Base-by-base conservation (phyloP, 306 rosid genomes). In the Trifolium dubium region DNA sequence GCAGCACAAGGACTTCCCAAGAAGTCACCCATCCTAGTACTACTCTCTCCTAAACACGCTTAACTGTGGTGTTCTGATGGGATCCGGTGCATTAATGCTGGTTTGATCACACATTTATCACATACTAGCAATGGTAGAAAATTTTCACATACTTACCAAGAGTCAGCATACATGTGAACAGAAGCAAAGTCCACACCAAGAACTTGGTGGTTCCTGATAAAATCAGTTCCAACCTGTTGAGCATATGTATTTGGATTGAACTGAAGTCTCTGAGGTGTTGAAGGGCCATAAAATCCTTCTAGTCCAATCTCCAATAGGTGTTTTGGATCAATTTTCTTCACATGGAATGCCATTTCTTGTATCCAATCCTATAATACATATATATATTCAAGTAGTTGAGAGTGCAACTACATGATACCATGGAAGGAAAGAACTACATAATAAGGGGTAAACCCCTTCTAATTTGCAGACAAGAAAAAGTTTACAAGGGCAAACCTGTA, bases 211-310 rank as follows among this genome's bases (percentile, higher is more conserved):
- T 92, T 92, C 80, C 99, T 83, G 35, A 94, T 78, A 67, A 89
- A 92, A 78, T 94, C 99, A 63, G 97, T 92, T 82, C 99, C 99
- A 62, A 92, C 95, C 69, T 88, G 92, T 46, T 87, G 89, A 71
- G 97, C 96, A 64, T 94, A 94, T 71, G 99, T 79, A 67, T 94
- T 94, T 59, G 97, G 99, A 77, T 94, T 94, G 80, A 89, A 80
- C 41, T 89, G 89, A 85, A 88, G 83, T 81, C 83, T 87, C 30
- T 76, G 80, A 50, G 92, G 99, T 53, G 97, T 86, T 19, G 97
- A 94, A 60, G 92, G 92, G 30, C 99, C 97, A 77, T 94, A 94
- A 79, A 92, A 94, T 64, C 99, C 99, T 84, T 94, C 97, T 53
- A 88, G 18, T 58, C 99, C 99, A 74, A 94, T 82, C 83, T 92